Evolutionary conservation across 257 asterid genomes (phyloP), one percentile per base, ranked within the genome.

Genomic region (Cordia subcordata): DNA sequence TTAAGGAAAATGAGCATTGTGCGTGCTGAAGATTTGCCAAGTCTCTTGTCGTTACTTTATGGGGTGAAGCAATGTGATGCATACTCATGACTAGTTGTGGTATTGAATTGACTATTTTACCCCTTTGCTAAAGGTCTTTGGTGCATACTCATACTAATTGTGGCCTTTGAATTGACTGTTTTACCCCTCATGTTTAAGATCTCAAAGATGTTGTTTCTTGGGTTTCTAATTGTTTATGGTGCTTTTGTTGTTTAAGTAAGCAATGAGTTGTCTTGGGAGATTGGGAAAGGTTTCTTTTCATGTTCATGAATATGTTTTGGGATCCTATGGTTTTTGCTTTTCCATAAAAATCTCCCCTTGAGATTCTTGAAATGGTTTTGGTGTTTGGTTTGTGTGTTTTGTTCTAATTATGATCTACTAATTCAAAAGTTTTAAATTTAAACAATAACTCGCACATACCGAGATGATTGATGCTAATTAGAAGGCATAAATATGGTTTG

Each of bases 1-100:
- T 74, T 57, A 46, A 27, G 57, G 19, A 27, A 52, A 57, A 57
- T 51, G 66, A 60, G 37, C 53, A 58, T 64, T n/a, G 42, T 55
- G 35, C 55, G 21, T 39, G 63, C 53, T 32, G 55, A 49, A 50
- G 62, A 61, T 51, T 19, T 66, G 37, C 45, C 11, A 33, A 39
- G 38, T 52, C 22, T 59, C 55, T 70, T 74, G 72, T 68, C 75
- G 68, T 46, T 65, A 62, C 77, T 71, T 74, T 74, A 53, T 57
- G 10, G 73, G 71, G 62, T 57, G 57, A 18, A 22, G 18, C 70
- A 74, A 70, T 65, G 67, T 68, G 74, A 20, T 44, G 35, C 17
- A 44, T 61, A 68, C 69, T 67, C 33, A 64, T 74, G 72, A 70
- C 61, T 37, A 53, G 11, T 40, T 58, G 67, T 55, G 71, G 58